These are phyloP conservation scores for Podospora fimiseda DNA, from an alignment of 495 filamentous ascomycete species.

Conservation along the genomic window DNA sequence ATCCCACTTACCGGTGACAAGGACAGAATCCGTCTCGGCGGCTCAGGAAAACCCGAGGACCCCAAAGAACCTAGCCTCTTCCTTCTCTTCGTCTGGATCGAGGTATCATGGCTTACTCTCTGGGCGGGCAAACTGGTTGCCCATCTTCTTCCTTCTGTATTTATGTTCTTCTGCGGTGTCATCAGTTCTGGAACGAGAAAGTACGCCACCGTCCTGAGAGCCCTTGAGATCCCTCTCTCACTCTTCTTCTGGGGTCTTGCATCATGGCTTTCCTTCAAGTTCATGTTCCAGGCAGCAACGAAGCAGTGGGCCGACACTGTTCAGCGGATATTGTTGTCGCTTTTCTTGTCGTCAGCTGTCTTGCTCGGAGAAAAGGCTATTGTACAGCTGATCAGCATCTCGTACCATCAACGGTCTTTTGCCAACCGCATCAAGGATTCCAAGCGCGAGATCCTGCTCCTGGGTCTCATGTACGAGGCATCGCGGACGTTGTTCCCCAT, in stretches of 20 bases:
- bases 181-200: slow-evolving; percentile 88
- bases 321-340: slow-evolving; percentile 65
- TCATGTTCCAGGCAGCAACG: slow-evolving; percentile 41
- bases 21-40: slow-evolving; percentile 32
- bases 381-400: slow-evolving; percentile 88
- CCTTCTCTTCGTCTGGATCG: slow-evolving; percentile 86
- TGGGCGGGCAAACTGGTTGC: slow-evolving; percentile 84
- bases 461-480: slow-evolving; percentile 82
- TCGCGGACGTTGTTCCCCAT: slow-evolving; percentile 81
- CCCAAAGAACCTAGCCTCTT: slow-evolving; percentile 48
- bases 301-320: slow-evolving; percentile 45
- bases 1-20: slow-evolving; percentile 45
- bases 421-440: slow-evolving; percentile 78
- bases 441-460: slow-evolving; percentile 72
- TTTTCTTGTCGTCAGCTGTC: slow-evolving; percentile 70
- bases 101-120: slow-evolving; percentile 80
- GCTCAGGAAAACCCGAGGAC: no score
- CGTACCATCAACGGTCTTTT: slow-evolving; percentile 93
- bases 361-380: slow-evolving; percentile 74
- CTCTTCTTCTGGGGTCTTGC: slow-evolving; percentile 82
- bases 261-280: slow-evolving; percentile 72
- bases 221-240: slow-evolving; percentile 77
- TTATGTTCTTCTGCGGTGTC: slow-evolving; percentile 82
- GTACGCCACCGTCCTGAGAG: slow-evolving; percentile 74
- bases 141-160: slow-evolving; percentile 68